Percentiles rank a stretch among this genome's conserved stretches.
Evolutionary conservation across 176 grass and related monocot genomes (phyloP).

Genomic region (Carex littledalei): DNA sequence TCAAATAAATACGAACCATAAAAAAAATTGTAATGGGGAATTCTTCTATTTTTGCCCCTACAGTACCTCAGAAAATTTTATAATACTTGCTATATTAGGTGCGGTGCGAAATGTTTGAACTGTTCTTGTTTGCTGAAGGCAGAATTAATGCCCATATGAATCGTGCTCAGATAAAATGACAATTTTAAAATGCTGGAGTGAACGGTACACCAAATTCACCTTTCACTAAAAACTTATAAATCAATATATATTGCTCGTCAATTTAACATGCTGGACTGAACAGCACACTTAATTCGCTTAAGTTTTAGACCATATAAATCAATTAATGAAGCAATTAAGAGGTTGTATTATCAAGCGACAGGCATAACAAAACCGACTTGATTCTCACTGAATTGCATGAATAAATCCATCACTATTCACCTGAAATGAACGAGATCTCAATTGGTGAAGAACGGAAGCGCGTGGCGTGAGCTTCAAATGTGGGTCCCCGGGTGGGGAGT

Average conservation of each 20-base stretch:
- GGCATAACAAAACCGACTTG: background rate
- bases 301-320: background rate
- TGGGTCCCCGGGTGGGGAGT: background rate
- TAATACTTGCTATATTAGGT: background rate
- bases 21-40: background rate
- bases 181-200: background rate
- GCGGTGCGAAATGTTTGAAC: background rate
- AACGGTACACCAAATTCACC: background rate
- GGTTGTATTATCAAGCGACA: background rate
- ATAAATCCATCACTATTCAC: background rate
- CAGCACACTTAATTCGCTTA: background rate
- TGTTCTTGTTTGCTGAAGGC: background rate
- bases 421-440: conserved; percentile 17
- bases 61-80: background rate
- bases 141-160: background rate
- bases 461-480: conserved; percentile 5
- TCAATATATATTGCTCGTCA: background rate
- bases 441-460: conserved; percentile 6
- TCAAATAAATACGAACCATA: background rate
- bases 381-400: background rate
- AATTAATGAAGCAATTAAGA: background rate
- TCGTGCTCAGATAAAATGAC: background rate
- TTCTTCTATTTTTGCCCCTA: background rate
- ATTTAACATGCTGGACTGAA: background rate
- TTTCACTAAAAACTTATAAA: background rate